Evolutionary conservation across 2,329 filamentous ascomycete genomes (phyloP), one percentile per base, ranked within the genome.

Genomic region (Phialemoniopsis sp.): DNA sequence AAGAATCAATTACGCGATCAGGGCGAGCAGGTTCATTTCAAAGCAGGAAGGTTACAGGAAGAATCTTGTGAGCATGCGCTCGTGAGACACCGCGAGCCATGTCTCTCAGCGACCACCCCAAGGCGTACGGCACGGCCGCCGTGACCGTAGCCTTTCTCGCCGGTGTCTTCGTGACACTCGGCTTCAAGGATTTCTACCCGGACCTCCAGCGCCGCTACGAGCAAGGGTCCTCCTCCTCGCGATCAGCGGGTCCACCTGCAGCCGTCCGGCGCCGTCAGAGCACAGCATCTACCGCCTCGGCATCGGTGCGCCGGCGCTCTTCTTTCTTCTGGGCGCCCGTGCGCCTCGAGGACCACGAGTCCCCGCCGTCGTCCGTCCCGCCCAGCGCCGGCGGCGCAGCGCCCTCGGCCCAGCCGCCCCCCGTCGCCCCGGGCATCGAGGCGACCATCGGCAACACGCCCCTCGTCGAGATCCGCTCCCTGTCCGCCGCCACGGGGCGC

Each of bases 361-460:
- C 63, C 6, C 21, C 21, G 21, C 21, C 21, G 6, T 26, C 61
- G 21, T 26, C 21, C 21, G 21, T 26, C 21, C 21, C 21, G 21
- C 21, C 21, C 21, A 10, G 6, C 21, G 21, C 21, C 21, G 21
- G 21, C 21, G 10, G 21, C 21, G 21, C 42, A 30, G 50, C 36
- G 37, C 47, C 21, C 36, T 55, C 29, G 49, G 57, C 21, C 21
- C 6, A 61, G 21, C 21, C 21, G 21, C 21, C 21, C 6, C 21
- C 21, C 43, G 79, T 91, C 40, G 78, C 80, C 13, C 78, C 87
- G 40, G 93, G 93, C 14, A 87, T 98, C 44, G 89, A 95, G 61
- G 87, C 84, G 34, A 88, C 86, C 57, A 97, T 98, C 57, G 93
- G 93, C 41, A 87, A 95, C 62, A 98, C 93, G 13, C 91, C 90